Evolutionary conservation across 2,329 filamentous ascomycete species (phyloP).

Genomic region (Pleurostoma richardsiae): DNA sequence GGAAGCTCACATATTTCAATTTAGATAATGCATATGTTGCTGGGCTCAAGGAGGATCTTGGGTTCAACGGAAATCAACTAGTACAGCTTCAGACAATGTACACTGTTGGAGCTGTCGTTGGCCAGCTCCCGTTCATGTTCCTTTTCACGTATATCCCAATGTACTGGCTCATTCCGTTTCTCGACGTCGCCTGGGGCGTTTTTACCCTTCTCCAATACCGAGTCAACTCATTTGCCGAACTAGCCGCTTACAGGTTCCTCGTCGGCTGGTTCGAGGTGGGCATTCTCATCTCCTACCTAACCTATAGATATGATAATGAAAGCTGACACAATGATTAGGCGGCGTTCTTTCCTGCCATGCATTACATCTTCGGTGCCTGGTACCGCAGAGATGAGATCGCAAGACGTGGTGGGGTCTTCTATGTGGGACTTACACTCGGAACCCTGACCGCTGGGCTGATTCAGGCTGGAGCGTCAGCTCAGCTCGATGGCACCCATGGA

Average conservation of each 20-base stretch:
- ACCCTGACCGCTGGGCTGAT: conserved; percentile 48
- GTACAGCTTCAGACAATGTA: conserved; percentile 50
- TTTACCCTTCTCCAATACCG: conserved; percentile 53
- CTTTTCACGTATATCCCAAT: conserved; percentile 41
- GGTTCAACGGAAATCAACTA: conserved; percentile 8
- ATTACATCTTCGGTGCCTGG: conserved; percentile 34
- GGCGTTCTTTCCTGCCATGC: conserved; percentile 30
- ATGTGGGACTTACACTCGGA: conserved; percentile 44
- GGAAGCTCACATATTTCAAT: not conserved
- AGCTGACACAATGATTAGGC: not conserved
- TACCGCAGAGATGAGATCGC: conserved; percentile 40
- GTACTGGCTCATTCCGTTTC: conserved; percentile 42
- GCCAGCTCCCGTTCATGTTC: conserved; percentile 46
- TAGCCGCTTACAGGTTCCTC: conserved; percentile 48
- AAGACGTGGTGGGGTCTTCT: conserved; percentile 45
- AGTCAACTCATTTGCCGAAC: conserved; percentile 38
- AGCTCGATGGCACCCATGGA: conserved; percentile 36
- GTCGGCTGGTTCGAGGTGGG: conserved; percentile 44
- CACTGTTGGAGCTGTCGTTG: conserved; percentile 41
- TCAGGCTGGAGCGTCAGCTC: conserved; percentile 32
- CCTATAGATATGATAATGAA: not conserved
- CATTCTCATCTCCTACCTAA: conserved; percentile 5
- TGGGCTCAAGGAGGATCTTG: conserved; percentile 11
- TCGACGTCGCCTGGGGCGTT: conserved; percentile 49
- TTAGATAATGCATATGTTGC: conserved; percentile 32